A percentile compares a stretch with the other conserved stretches of the same genome.
Evolutionary conservation across 345 rosid genomes (phyloP).

Genomic region (Lepidium didymum): DNA sequence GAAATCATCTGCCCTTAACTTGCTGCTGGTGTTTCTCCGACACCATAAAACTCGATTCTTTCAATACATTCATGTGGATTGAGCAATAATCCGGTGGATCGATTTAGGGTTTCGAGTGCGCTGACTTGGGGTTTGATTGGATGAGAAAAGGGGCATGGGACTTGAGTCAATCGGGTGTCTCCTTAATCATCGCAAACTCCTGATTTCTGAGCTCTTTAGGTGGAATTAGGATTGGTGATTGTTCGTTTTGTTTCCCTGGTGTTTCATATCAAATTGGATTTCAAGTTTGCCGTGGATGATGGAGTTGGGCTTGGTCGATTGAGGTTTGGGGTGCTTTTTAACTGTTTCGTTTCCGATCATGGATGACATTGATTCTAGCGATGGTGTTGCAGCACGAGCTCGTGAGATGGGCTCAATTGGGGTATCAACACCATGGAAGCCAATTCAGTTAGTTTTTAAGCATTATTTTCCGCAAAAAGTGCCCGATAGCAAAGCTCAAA

Average conservation of each 20-base stretch:
- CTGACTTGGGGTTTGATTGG: slow-evolving; percentile 40
- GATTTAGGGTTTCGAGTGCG: slow-evolving; percentile 30
- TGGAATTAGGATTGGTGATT: slow-evolving; percentile 27
- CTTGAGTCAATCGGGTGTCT: slow-evolving; percentile 61
- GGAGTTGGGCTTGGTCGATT: slow-evolving; percentile 33
- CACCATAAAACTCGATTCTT: not conserved
- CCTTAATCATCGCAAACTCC: slow-evolving; percentile 16
- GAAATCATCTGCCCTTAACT: not conserved
- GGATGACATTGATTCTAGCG: slow-evolving; percentile 55
- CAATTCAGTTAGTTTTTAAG: slow-evolving; percentile 59
- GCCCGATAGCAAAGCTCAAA: slow-evolving; percentile 24
- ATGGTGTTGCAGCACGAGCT: slow-evolving; percentile 32
- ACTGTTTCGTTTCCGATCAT: slow-evolving; percentile 32
- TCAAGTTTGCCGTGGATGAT: slow-evolving; percentile 19
- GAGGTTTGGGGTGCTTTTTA: slow-evolving; percentile 26
- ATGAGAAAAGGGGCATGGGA: slow-evolving; percentile 54
- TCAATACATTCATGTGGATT: slow-evolving; percentile 10
- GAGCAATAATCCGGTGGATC: slow-evolving; percentile 34
- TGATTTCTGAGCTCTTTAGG: slow-evolving; percentile 16
- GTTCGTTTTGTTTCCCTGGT: not conserved
- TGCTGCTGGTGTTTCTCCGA: not conserved
- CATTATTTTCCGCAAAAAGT: slow-evolving; percentile 30
- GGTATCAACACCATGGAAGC: slow-evolving; percentile 50
- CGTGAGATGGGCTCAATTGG: slow-evolving; percentile 26
- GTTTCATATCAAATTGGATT: not conserved